Evolutionary conservation across 495 filamentous ascomycete species (phyloP).

Genomic region (Talaromyces stipitatus): DNA sequence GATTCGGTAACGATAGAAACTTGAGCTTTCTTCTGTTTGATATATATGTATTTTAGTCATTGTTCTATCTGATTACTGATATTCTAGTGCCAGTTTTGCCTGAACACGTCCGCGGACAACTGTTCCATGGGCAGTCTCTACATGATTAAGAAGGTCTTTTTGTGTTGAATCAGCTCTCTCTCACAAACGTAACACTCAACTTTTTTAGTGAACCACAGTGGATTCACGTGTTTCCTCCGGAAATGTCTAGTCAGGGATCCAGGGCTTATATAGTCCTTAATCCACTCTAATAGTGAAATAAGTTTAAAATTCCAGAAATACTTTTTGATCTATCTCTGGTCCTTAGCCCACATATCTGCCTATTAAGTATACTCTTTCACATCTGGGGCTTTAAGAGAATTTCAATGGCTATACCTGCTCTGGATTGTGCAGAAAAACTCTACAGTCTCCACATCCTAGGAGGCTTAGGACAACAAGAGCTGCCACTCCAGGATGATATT

Average conservation of each 20-base stretch:
- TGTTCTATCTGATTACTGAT: neutral
- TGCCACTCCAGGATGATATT: neutral
- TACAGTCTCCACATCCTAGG: conserved; percentile 22
- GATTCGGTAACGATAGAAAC: too few relatives aligned
- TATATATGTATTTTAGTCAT: neutral
- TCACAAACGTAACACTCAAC: conserved; percentile 3
- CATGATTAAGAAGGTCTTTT: conserved; percentile 3
- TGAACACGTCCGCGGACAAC: neutral
- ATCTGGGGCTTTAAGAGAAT: conserved; percentile 20
- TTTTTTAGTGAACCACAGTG: conserved; percentile 6
- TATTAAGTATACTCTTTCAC: too few relatives aligned
- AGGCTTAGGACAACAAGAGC: conserved; percentile 19
- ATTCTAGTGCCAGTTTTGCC: neutral
- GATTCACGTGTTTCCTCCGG: conserved; percentile 12
- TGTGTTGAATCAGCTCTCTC: neutral
- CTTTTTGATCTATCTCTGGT: too few relatives aligned
- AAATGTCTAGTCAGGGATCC: conserved; percentile 14
- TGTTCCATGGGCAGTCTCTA: conserved; percentile 1
- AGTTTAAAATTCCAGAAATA: too few relatives aligned
- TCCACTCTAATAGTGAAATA: conserved; percentile 5
- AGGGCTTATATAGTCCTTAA: conserved; percentile 4
- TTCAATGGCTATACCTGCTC: conserved; percentile 11
- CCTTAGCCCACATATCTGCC: too few relatives aligned
- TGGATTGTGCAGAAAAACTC: conserved; percentile 20
- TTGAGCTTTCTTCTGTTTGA: too few relatives aligned